Percentiles rank a stretch among this genome's conserved stretches.
phyloP scores from a whole-genome alignment of 306 rosid species.

The Acacia confusa region DNA sequence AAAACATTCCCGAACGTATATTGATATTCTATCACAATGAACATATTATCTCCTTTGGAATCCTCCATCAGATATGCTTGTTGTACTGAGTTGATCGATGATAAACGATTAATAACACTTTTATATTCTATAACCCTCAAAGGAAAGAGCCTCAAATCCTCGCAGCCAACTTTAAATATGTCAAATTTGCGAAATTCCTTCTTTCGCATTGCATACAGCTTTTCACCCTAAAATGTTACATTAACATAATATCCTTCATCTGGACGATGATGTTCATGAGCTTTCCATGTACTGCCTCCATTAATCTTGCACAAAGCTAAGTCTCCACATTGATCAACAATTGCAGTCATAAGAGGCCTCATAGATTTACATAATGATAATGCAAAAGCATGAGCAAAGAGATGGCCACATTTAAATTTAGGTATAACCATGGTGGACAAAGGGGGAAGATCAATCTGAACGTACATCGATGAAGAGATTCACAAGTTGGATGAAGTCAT shows the following conservation, averaged over 20 bases:
- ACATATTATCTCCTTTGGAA: neutral
- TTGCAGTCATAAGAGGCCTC: neutral
- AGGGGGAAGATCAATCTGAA: neutral
- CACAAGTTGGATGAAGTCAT: neutral
- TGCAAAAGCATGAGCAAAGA: neutral
- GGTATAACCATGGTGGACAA: too few species aligned
- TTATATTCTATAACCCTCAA: neutral
- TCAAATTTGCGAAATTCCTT: neutral
- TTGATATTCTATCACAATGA: neutral
- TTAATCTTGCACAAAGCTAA: neutral
- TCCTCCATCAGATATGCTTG: neutral
- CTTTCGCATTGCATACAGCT: neutral
- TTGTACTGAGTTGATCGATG: neutral
- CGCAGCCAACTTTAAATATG: neutral
- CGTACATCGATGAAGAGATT: neutral
- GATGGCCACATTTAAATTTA: too few species aligned
- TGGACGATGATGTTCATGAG: neutral
- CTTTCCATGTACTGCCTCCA: neutral
- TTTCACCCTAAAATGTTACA: neutral
- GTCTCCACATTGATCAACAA: neutral
- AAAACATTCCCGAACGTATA: accelerated
- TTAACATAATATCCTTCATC: neutral
- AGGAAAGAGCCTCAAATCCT: neutral
- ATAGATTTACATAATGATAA: neutral
- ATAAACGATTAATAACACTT: neutral